A percentile compares a stretch with the other conserved stretches of the same genome.
These are phyloP conservation scores for Aspergillus flavus DNA, from an alignment of 2,329 filamentous ascomycete species.

Conservation along the genomic window DNA sequence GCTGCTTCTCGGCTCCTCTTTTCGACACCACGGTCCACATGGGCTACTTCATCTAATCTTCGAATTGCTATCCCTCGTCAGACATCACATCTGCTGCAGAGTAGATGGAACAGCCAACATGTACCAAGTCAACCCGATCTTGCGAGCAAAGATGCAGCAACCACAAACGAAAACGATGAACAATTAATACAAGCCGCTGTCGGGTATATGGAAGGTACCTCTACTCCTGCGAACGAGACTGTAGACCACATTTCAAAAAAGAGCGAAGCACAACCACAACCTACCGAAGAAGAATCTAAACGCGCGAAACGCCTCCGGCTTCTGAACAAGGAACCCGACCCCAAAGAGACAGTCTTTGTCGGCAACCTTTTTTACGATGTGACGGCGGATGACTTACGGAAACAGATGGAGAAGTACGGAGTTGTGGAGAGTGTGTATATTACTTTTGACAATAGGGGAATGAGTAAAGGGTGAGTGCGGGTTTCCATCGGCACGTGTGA, in stretches of 20 bases:
- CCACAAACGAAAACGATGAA: neutral
- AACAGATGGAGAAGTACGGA: slow-evolving; percentile 63
- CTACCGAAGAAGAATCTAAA: slow-evolving; percentile 14
- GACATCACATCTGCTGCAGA: slow-evolving; percentile 46
- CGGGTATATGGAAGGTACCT: slow-evolving; percentile 5
- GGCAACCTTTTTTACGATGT: slow-evolving; percentile 73
- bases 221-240: neutral
- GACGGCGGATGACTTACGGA: slow-evolving; percentile 60
- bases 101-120: slow-evolving; percentile 28
- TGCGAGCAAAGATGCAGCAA: neutral
- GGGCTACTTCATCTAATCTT: slow-evolving; percentile 41
- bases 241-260: neutral
- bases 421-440: slow-evolving; percentile 56
- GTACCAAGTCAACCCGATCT: neutral
- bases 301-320: slow-evolving; percentile 14
- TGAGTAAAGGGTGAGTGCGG: slow-evolving; percentile 67
- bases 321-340: slow-evolving; percentile 20
- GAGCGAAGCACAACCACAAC: slow-evolving; percentile 41
- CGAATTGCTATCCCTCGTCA: slow-evolving; percentile 39
- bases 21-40: slow-evolving; percentile 47
- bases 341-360: slow-evolving; percentile 60
- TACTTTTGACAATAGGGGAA: slow-evolving; percentile 62
- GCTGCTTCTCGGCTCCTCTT: slow-evolving; percentile 58
- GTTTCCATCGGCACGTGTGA: neutral
- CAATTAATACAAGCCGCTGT: slow-evolving; percentile 11